Conservation (phyloP, 164 flowering plant species). For the Sedum album region DNA sequence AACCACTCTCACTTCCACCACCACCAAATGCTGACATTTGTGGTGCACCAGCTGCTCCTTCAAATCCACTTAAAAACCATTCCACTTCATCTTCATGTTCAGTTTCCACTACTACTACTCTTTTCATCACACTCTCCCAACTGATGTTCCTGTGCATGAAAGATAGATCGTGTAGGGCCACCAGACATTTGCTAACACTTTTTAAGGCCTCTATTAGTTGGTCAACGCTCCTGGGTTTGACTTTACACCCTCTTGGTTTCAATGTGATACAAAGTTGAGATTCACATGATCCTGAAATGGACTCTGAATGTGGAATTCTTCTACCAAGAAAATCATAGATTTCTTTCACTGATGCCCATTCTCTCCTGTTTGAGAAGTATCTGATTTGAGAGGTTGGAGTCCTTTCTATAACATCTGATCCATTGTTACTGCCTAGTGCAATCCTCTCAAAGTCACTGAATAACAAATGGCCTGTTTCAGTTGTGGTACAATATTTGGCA, state of each 20-base stretch:
- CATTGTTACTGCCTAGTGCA: constrained; percentile 32
- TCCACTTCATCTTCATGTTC: constrained; percentile 15
- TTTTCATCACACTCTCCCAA: constrained; percentile 54
- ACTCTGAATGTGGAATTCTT: constrained; percentile 52
- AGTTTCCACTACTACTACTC: background rate
- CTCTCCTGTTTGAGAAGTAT: constrained; percentile 31
- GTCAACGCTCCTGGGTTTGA: constrained; percentile 31
- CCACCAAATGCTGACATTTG: constrained; percentile 37
- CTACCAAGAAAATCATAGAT: constrained; percentile 48
- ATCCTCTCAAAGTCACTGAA: constrained; percentile 54
- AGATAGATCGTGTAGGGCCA: constrained; percentile 57
- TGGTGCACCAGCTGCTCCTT: constrained; percentile 51
- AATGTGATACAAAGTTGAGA: constrained; percentile 32
- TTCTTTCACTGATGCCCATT: constrained; percentile 45
- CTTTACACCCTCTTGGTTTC: constrained; percentile 47
- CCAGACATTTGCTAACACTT: constrained; percentile 49
- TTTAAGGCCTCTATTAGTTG: constrained; percentile 52
- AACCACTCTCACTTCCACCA: constrained; percentile 20
- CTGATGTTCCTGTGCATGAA: constrained; percentile 66
- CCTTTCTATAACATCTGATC: constrained; percentile 32
- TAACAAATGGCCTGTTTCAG: constrained; percentile 5
- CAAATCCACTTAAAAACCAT: constrained; percentile 58
- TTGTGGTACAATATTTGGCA: constrained; percentile 22
- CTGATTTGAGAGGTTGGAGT: constrained; percentile 37
- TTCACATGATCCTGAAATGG: constrained; percentile 23